These are phyloP conservation scores for Solanum boliviense DNA, from an alignment of 257 asterid species.

Conservation along the genomic window DNA sequence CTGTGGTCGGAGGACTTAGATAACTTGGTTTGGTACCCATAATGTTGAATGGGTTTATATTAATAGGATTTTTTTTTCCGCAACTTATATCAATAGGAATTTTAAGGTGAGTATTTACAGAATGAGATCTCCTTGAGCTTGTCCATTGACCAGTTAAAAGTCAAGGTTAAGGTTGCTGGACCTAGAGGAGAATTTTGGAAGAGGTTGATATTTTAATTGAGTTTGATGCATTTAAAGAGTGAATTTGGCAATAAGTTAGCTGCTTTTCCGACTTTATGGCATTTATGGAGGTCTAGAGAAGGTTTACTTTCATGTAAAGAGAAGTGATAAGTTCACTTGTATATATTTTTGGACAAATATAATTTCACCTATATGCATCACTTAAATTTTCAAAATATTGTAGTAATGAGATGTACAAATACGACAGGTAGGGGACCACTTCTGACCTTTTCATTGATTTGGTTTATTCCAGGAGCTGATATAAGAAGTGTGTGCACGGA, in stretches of 20 bases:
- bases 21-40: background rate
- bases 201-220: background rate
- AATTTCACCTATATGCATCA: background rate
- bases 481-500: conserved; percentile 91
- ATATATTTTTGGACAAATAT: background rate
- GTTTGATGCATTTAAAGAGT: background rate
- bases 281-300: background rate
- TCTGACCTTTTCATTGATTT: background rate
- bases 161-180: background rate
- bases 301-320: background rate
- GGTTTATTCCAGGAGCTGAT: conserved; percentile 53
- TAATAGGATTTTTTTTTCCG: background rate
- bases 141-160: background rate
- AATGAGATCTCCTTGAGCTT: background rate
- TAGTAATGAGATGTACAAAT: background rate
- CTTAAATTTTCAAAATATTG: background rate
- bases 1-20: background rate
- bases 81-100: background rate
- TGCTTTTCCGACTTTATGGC: background rate
- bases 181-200: background rate
- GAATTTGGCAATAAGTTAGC: background rate
- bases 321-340: background rate
- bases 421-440: background rate
- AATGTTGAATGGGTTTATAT: background rate
- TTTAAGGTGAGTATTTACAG: background rate